Conservation (phyloP, 1,284 basidiomycete genomes). For the Exobasidium cylindrosporum region DNA sequence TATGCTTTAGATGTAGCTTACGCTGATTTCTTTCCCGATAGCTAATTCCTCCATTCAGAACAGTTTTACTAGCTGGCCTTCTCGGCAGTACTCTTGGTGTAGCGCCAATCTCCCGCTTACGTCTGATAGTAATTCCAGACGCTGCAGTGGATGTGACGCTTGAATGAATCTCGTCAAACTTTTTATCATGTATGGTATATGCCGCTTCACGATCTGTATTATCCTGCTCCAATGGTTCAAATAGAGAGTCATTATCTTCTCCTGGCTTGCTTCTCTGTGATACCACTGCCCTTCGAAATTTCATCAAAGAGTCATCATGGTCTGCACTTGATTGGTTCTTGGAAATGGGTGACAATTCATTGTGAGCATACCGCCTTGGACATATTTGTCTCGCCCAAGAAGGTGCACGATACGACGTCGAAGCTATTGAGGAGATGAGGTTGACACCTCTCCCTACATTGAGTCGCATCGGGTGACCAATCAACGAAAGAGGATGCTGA, state of each 20-base stretch:
- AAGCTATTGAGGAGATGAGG: background rate
- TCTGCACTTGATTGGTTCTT: too few relatives aligned
- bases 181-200: background rate
- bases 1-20: background rate
- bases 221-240: background rate
- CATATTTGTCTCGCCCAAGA: background rate
- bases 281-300: too few relatives aligned
- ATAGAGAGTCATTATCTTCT: too few relatives aligned
- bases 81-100: background rate
- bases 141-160: background rate
- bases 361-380: background rate
- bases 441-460: too few relatives aligned
- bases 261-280: too few relatives aligned
- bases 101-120: background rate
- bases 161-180: background rate
- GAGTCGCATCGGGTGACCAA: too few relatives aligned
- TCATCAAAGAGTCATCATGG: too few relatives aligned
- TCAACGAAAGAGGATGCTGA: too few relatives aligned
- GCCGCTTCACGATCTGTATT: background rate
- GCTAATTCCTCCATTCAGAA: background rate
- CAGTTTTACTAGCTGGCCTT: conserved; percentile 1
- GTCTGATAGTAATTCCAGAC: background rate
- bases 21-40: background rate
- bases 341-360: too few relatives aligned
- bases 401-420: background rate